phyloP scores from a whole-genome alignment of 257 asterid genomes.

The Lavandula angustifolia region DNA sequence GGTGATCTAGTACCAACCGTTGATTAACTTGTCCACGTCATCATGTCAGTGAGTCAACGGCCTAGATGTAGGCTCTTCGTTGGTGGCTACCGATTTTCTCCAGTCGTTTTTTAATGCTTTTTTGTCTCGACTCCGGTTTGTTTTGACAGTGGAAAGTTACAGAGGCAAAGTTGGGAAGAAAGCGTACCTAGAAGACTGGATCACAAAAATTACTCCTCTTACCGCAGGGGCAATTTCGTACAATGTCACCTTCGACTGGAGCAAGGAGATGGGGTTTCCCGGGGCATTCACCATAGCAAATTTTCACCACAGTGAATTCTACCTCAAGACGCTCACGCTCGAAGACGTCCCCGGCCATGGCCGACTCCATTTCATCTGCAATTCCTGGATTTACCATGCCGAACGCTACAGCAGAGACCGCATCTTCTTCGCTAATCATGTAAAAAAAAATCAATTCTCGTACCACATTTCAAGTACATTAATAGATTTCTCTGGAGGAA shows the following conservation, averaged over 20 bases:
- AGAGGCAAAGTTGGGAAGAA: slow-evolving; percentile 53
- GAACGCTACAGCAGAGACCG: slow-evolving; percentile 53
- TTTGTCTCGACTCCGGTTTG: slow-evolving; percentile 7
- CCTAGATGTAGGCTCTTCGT: neutral
- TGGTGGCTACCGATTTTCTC: neutral
- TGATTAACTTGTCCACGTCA: slow-evolving; percentile 12
- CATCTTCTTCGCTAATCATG: slow-evolving; percentile 73
- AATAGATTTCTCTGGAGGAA: no score
- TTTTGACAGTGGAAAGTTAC: slow-evolving; percentile 25
- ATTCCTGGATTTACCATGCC: slow-evolving; percentile 79
- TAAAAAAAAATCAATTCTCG: neutral
- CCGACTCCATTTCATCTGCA: slow-evolving; percentile 64
- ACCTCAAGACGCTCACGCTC: slow-evolving; percentile 67
- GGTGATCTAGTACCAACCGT: slow-evolving; percentile 1
- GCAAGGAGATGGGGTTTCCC: slow-evolving; percentile 56
- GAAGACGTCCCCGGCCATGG: slow-evolving; percentile 69
- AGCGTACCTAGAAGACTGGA: slow-evolving; percentile 63
- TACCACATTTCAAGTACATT: neutral
- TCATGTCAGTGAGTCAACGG: slow-evolving; percentile 13
- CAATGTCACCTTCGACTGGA: slow-evolving; percentile 66
- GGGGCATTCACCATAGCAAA: slow-evolving; percentile 61
- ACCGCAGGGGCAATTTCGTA: slow-evolving; percentile 42
- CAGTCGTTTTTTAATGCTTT: no score
- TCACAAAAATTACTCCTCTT: slow-evolving; percentile 31
- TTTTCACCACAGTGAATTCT: slow-evolving; percentile 66